phyloP scores from a whole-genome alignment of 768 basidiomycete genomes.

The Mycena capillaripes region DNA sequence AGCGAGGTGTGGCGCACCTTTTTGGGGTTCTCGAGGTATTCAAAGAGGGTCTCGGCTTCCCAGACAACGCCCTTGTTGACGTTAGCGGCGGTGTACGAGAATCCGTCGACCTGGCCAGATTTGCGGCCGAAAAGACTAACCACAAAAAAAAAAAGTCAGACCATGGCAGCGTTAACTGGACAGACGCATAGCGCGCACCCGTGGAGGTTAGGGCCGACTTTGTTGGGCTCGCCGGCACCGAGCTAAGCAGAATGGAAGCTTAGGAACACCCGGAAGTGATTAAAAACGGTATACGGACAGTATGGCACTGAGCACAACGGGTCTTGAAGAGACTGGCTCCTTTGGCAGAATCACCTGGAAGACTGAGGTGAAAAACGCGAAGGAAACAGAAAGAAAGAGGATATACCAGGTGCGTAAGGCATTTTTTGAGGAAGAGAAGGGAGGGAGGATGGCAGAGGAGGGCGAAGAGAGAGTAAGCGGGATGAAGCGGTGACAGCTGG shows the following conservation, averaged over 20 bases:
- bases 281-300: constrained; percentile 46
- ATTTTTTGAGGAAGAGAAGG: constrained; percentile 20
- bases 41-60: constrained; percentile 92
- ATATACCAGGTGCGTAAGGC: constrained; percentile 24
- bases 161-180: not conserved
- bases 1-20: constrained; percentile 56
- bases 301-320: constrained; percentile 96
- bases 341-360: constrained; percentile 85
- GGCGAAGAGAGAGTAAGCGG: not conserved
- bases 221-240: constrained; percentile 81
- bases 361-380: not conserved
- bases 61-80: constrained; percentile 94
- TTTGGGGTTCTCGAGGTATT: constrained; percentile 97
- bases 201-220: constrained; percentile 96
- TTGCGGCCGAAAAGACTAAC: constrained; percentile 85
- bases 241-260: constrained; percentile 42
- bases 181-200: constrained; percentile 70
- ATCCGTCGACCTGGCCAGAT: constrained; percentile 88
- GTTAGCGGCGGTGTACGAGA: constrained; percentile 95
- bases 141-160: constrained; percentile 1
- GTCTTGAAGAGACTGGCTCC: constrained; percentile 98
- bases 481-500: not conserved
- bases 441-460: constrained; percentile 1
- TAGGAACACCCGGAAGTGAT: not conserved
- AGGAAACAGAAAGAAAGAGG: too few species aligned